Evolutionary conservation across 768 basidiomycete species (phyloP).

Genomic region (Piloderma croceum): DNA sequence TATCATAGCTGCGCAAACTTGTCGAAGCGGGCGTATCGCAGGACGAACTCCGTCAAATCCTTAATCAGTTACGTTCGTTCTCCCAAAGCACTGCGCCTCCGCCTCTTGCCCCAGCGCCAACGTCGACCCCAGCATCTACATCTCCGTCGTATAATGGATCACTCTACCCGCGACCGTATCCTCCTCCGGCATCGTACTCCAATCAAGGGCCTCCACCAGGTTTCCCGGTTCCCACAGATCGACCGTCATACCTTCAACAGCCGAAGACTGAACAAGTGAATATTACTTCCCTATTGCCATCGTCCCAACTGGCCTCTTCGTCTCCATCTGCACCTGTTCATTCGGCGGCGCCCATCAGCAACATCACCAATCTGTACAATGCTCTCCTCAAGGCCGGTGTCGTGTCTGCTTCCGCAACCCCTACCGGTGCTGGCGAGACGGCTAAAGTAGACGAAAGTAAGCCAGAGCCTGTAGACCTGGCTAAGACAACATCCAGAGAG

Average conservation of each 20-base stretch:
- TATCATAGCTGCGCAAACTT: constrained; percentile 54
- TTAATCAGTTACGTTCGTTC: constrained; percentile 61
- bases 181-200: constrained; percentile 21
- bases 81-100: constrained; percentile 42
- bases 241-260: constrained; percentile 16
- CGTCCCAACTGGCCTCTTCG: constrained; percentile 21
- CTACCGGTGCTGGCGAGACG: constrained; percentile 43
- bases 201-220: constrained; percentile 4
- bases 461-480: constrained; percentile 32
- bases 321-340: constrained; percentile 27
- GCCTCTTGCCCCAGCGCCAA: constrained; percentile 22
- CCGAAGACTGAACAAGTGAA: constrained; percentile 1
- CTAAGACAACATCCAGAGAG: constrained; percentile 43
- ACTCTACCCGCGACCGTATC: constrained; percentile 6
- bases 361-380: constrained; percentile 56
- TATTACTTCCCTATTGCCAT: neutral
- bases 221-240: constrained; percentile 8
- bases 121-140: constrained; percentile 17
- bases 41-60: constrained; percentile 71
- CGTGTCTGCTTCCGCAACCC: constrained; percentile 50
- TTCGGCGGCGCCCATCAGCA: constrained; percentile 29
- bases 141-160: constrained; percentile 23
- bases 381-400: constrained; percentile 78
- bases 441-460: constrained; percentile 30
- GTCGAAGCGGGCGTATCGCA: constrained; percentile 79